Evolutionary conservation across 2,329 filamentous ascomycete genomes (phyloP).

Genomic region (Alternaria conjuncta): DNA sequence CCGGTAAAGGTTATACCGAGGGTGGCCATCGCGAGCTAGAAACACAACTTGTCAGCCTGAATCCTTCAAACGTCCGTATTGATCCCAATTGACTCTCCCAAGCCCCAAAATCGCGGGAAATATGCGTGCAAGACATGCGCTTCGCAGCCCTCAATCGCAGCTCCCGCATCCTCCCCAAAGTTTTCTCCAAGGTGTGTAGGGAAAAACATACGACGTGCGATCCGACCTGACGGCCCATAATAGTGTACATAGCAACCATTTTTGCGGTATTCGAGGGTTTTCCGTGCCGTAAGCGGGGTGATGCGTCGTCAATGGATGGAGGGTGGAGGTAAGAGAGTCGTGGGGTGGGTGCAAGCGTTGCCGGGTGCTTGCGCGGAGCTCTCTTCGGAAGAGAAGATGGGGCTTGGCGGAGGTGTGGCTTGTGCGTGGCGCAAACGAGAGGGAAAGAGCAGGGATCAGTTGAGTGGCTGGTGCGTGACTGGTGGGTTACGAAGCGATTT

Average conservation of each 20-base stretch:
- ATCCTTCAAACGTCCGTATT: no score
- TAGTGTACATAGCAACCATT: conserved; percentile 61
- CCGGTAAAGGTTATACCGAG: conserved; percentile 42
- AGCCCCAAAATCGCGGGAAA: neutral
- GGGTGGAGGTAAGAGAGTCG: conserved; percentile 4
- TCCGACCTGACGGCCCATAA: conserved; percentile 60
- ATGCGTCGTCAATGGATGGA: conserved; percentile 43
- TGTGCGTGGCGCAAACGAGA: neutral
- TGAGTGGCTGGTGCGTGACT: neutral
- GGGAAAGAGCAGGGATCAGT: neutral
- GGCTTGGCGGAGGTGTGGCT: conserved; percentile 18
- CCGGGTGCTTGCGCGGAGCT: conserved; percentile 27
- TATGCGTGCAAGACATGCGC: neutral
- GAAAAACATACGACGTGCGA: conserved; percentile 62
- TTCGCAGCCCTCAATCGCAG: no score
- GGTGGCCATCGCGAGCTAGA: conserved; percentile 66
- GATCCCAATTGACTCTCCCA: neutral
- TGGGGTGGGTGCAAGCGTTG: conserved; percentile 10
- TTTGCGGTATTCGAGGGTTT: conserved; percentile 34
- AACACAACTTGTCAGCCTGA: no score
- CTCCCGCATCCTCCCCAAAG: no score
- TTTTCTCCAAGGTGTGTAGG: no score
- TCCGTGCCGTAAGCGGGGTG: conserved; percentile 22
- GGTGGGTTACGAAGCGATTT: neutral
- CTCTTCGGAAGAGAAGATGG: conserved; percentile 23